phyloP scores from a whole-genome alignment of 139 green algal genomes.

The Chlorella ohadii region DNA sequence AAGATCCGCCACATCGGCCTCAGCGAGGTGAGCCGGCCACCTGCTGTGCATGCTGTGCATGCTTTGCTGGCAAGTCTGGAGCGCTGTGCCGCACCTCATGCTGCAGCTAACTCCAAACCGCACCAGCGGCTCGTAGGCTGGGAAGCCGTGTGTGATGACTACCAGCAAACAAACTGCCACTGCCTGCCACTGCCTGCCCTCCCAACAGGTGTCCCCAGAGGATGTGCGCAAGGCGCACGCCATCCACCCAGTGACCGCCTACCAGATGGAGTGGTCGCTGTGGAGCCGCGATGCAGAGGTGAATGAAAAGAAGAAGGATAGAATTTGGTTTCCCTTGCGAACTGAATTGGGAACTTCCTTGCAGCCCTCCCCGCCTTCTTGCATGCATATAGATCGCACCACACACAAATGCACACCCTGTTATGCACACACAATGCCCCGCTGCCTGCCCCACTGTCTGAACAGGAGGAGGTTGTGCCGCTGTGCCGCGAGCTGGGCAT shows the following conservation, averaged over 20 bases:
- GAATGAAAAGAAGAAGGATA: no score
- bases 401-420: no score
- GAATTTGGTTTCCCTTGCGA: no score
- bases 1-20: conserved; percentile 83
- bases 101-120: no score
- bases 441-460: not conserved
- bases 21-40: conserved; percentile 50
- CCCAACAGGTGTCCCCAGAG: conserved; percentile 30
- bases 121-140: no score
- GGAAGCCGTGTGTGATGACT: no score
- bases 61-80: not conserved
- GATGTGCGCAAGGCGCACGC: conserved; percentile 73
- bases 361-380: no score
- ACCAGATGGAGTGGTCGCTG: conserved; percentile 78
- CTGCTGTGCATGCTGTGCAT: not conserved
- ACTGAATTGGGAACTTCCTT: no score
- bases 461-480: conserved; percentile 68
- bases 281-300: conserved; percentile 73
- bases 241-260: conserved; percentile 70
- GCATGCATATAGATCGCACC: no score
- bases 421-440: no score
- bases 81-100: not conserved
- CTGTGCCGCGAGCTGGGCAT: conserved; percentile 74
- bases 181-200: not conserved
- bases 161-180: no score